Evolutionary conservation across 2,329 filamentous ascomycete species (phyloP).

Genomic region (Fusarium bactridioides): DNA sequence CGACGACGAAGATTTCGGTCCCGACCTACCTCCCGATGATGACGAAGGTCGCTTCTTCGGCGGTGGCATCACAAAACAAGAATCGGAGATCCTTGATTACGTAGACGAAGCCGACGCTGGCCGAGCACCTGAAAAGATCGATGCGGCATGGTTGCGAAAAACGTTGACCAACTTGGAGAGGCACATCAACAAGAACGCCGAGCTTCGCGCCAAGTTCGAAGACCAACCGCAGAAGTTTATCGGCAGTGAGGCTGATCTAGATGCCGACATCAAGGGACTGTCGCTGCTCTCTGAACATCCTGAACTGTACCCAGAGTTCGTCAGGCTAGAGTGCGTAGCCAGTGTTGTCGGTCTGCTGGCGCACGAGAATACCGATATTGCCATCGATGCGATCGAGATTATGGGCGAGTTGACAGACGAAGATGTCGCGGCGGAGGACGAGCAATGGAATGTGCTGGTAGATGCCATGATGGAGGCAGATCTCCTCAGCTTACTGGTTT

Average conservation of each 20-base stretch:
- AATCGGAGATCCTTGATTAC: conserved; percentile 86
- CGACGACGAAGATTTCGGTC: conserved; percentile 60
- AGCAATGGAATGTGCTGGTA: conserved; percentile 82
- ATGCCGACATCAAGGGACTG: conserved; percentile 84
- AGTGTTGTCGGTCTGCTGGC: conserved; percentile 84
- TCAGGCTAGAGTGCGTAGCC: conserved; percentile 73
- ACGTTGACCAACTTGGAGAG: conserved; percentile 86
- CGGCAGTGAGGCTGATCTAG: conserved; percentile 85
- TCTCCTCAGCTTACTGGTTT: conserved; percentile 75
- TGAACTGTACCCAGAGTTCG: conserved; percentile 82
- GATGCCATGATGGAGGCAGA: conserved; percentile 73
- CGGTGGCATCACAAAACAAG: conserved; percentile 82
- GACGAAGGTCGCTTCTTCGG: conserved; percentile 97
- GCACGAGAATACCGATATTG: conserved; percentile 97
- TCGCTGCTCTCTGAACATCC: conserved; percentile 89
- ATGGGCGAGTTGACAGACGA: conserved; percentile 92
- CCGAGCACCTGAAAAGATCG: conserved; percentile 74
- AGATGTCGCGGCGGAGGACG: conserved; percentile 81
- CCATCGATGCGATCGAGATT: conserved; percentile 89
- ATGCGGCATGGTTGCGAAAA: conserved; percentile 82
- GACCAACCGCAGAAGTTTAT: conserved; percentile 84
- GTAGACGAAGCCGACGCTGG: conserved; percentile 66
- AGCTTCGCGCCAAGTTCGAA: conserved; percentile 86
- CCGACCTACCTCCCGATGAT: conserved; percentile 57
- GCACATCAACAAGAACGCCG: conserved; percentile 88